A percentile compares a stretch with the other conserved stretches of the same genome.
Conservation (phyloP, 2,329 filamentous ascomycete species). For the Arthroderma uncinatum region DNA sequence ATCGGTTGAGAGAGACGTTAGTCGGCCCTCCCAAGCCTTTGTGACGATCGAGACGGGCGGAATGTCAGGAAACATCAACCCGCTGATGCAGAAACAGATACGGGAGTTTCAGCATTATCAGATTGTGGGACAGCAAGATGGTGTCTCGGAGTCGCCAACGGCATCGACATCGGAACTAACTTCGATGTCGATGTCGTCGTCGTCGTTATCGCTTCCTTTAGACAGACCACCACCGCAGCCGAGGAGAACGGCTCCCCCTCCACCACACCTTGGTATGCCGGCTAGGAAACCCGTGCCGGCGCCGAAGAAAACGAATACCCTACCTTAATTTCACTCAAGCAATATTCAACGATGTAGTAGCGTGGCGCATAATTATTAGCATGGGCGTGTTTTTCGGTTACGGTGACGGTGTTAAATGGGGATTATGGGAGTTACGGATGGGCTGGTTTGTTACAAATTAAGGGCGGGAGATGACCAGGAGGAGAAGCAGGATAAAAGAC, state of each 20-base stretch:
- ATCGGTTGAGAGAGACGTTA: not conserved
- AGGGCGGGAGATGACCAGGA: too few relatives aligned
- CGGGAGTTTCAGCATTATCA: not conserved
- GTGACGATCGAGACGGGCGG: not conserved
- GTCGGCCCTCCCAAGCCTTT: not conserved
- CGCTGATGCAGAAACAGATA: not conserved
- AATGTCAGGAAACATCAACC: not conserved
- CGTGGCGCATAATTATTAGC: not conserved
- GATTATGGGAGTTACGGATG: not conserved
- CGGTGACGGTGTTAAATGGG: not conserved
- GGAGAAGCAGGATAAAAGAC: too few relatives aligned
- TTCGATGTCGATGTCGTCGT: not conserved
- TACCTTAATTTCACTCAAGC: not conserved
- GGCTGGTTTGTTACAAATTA: too few relatives aligned
- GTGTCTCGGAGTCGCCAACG: not conserved
- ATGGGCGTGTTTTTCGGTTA: not conserved
- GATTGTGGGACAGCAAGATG: not conserved
- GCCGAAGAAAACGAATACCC: not conserved
- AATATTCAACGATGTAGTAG: not conserved
- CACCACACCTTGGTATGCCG: conserved; percentile 10
- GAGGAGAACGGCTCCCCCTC: conserved; percentile 4
- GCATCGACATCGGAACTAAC: not conserved
- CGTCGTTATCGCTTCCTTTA: not conserved
- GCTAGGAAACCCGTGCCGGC: conserved; percentile 11
- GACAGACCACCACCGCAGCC: conserved; percentile 1